Percentiles rank a stretch among this genome's conserved stretches.
Evolutionary conservation across 768 basidiomycete species (phyloP).

Genomic region (Boletus huronensis): DNA sequence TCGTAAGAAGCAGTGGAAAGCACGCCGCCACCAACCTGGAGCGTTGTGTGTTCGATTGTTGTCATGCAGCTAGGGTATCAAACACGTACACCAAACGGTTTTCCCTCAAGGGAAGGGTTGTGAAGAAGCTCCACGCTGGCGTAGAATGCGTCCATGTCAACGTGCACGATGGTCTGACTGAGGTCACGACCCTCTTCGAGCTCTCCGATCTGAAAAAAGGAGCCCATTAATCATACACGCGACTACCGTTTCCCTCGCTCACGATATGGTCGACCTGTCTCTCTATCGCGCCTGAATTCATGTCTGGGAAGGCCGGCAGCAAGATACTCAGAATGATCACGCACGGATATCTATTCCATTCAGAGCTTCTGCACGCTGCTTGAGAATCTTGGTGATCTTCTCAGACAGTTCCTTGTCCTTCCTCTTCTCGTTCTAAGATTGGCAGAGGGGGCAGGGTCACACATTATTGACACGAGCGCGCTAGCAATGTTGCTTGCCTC

Average conservation of each 20-base stretch:
- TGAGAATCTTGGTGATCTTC: slow-evolving; percentile 67
- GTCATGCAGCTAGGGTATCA: background rate
- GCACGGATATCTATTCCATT: slow-evolving; percentile 56
- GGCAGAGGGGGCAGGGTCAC: background rate
- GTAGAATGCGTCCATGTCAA: slow-evolving; percentile 96
- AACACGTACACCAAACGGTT: slow-evolving; percentile 64
- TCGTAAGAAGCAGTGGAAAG: slow-evolving; percentile 90
- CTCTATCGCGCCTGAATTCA: slow-evolving; percentile 54
- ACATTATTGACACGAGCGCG: background rate
- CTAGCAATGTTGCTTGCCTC: slow-evolving; percentile 45
- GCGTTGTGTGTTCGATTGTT: background rate
- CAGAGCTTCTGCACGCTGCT: slow-evolving; percentile 56
- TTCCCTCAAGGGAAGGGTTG: slow-evolving; percentile 60
- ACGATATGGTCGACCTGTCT: slow-evolving; percentile 67
- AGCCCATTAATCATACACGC: background rate
- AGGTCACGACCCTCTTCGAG: slow-evolving; percentile 77
- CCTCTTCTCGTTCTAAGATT: slow-evolving; percentile 74
- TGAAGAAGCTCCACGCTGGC: slow-evolving; percentile 75
- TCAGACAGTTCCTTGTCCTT: slow-evolving; percentile 84
- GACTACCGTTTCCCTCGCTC: slow-evolving; percentile 24
- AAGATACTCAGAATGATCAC: slow-evolving; percentile 18
- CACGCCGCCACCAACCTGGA: slow-evolving; percentile 75
- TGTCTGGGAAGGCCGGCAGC: background rate
- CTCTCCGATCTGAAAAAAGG: slow-evolving; percentile 46
- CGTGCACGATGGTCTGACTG: slow-evolving; percentile 82